Base-by-base conservation (phyloP, 257 asterid genomes). In the Solanum okadae region DNA sequence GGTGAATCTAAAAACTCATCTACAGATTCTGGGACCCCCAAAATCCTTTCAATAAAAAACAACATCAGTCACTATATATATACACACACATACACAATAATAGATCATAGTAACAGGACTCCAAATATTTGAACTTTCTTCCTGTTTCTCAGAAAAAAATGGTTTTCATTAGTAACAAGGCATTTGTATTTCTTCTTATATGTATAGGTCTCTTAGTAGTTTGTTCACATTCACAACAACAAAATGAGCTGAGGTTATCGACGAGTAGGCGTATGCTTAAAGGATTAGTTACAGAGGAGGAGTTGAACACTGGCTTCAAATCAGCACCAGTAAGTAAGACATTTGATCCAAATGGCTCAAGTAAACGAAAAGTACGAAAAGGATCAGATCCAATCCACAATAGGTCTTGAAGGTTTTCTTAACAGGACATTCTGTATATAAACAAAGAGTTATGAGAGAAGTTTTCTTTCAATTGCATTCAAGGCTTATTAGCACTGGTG, bases 331-430 rank as follows among this genome's bases (percentile, higher is more conserved):
- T 31, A 34, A 88, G 82, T 29, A 70, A 68, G 61, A 71, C 82
- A 13, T 83, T 88, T 70, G 95, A 94, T 90, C 92, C 92, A 15
- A 90, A 91, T 85, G 88, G 88, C 67, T 91, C 94, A 5, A 94
- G 98, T 92, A 92, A 94, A 82, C 88, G 98, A 90, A 91, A 88
- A 87, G 96, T 94, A 44, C 89, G 91, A 33, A 91, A 91, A 89
- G 99, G 98, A 31, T 94, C 98, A 5, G 97, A 96, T 86, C 99
- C 99, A 46, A 96, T 96, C 90, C 99, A 96, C 92, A 96, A 96
- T 92, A 92, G 95, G 79, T 88, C 95, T 22, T 95, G 94, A 94
- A 56, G 63, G 81, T 68, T 67, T 59, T 37, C 75, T 38, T 72
- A 33, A 33, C 44, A 72, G 44, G 44, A 72, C 42, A 18, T 72